These are phyloP conservation scores for Rhypophila decipiens DNA, from an alignment of 495 filamentous ascomycete genomes.

Conservation along the genomic window DNA sequence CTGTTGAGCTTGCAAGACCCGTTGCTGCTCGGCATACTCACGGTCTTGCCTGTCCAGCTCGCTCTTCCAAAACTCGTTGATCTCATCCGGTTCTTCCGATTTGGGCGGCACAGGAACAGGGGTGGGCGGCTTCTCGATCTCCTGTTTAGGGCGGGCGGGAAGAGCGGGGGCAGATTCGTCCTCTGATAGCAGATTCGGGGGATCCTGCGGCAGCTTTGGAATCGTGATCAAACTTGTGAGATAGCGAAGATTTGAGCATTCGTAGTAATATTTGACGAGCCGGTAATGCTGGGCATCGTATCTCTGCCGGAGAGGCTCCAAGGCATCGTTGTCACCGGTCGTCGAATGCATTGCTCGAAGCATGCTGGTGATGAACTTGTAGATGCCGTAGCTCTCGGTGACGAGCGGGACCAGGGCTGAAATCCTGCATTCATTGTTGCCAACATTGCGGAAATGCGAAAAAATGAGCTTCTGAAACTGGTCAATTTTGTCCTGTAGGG, in stretches of 20 bases:
- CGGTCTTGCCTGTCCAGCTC: slow-evolving; percentile 85
- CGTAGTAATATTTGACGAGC: slow-evolving; percentile 95
- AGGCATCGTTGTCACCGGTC: slow-evolving; percentile 91
- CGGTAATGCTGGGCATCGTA: slow-evolving; percentile 96
- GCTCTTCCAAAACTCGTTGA: slow-evolving; percentile 95
- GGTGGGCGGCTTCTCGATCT: slow-evolving; percentile 58
- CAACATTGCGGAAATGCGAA: slow-evolving; percentile 82
- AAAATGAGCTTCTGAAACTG: slow-evolving; percentile 97
- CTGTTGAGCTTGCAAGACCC: slow-evolving; percentile 77
- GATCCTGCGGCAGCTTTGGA: slow-evolving; percentile 90
- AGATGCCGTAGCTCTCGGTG: slow-evolving; percentile 97
- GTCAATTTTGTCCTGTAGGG: slow-evolving; percentile 94
- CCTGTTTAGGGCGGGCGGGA: slow-evolving; percentile 71
- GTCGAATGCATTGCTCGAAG: slow-evolving; percentile 93
- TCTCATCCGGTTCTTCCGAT: slow-evolving; percentile 80
- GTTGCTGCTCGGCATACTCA: slow-evolving; percentile 90
- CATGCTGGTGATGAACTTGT: slow-evolving; percentile 95
- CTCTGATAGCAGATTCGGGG: slow-evolving; percentile 79
- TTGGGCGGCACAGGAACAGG: slow-evolving; percentile 56
- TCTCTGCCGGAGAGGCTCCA: slow-evolving; percentile 76
- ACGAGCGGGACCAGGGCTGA: slow-evolving; percentile 89
- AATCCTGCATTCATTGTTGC: slow-evolving; percentile 94
- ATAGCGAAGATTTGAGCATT: slow-evolving; percentile 95
- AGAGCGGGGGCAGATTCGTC: slow-evolving; percentile 77
- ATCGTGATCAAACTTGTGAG: slow-evolving; percentile 93